Evolutionary conservation across 805 yeast genomes (phyloP), one percentile per base, ranked within the genome.

Genomic region (Ogataea glucozyma): DNA sequence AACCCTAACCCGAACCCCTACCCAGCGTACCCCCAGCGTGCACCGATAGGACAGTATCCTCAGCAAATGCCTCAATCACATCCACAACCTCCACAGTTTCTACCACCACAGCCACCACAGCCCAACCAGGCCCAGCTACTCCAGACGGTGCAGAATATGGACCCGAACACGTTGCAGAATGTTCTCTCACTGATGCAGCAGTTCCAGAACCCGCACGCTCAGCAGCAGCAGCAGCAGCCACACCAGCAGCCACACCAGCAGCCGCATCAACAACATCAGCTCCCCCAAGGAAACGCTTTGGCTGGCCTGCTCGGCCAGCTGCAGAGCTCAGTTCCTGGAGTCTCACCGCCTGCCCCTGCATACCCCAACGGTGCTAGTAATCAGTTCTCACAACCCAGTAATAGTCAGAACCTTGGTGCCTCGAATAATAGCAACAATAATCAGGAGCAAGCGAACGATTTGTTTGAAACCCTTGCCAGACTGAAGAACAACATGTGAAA

Each of bases 391-490:
- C 51, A 39, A 20, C 20, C 41, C 24, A 49, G 40, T 49, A 51
- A 41, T 46, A 49, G 22, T 41, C 46, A 21, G 40, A 40, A 29
- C 44, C 32, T 29, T 38, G 36, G 41, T 21, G 34, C 40, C n/a
- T 30, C 43, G 41, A 46, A 31, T 29, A 34, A 38, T 34, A 46
- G 29, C 48, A 45, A 33, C 31, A 33, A 29, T 41, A 50, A 46
- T 32, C 51, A 55, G 38, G 64, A 60, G 36, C 58, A 61, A 44
- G 47, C 73, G 47, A 52, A 57, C 53, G 61, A 59, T 58, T 47
- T 66, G 10, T 60, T 64, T 38, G 70, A 66, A 29, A 66, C 70
- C 27, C 52, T 66, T 36, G 68, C 70, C 16, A 60, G 70, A 49
- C 52, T 66, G 30, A 62, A 64, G 49, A 64, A 66, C 44, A 65